Base-by-base conservation (phyloP, 1,284 basidiomycete genomes). In the Rhodotorula mucilaginosa region DNA sequence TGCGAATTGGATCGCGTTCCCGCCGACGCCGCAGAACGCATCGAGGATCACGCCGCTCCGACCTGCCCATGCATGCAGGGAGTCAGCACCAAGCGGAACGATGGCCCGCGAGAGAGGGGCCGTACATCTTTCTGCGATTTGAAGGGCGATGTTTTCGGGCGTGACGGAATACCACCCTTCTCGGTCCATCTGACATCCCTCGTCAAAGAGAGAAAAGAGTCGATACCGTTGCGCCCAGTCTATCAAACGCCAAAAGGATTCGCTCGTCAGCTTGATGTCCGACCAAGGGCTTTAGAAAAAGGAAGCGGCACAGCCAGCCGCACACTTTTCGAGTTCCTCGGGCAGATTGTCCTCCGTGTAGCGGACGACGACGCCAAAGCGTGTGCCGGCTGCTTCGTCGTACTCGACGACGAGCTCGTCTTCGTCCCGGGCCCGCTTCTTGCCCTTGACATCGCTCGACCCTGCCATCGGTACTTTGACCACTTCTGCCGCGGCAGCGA, bases 111-210 rank as follows among this genome's bases (percentile, higher is more conserved):
- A 58, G 21, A 48, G 34, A 18, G 23, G 3, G 66, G 0, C 81
- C 72, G 88, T 88, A 77, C 90, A 94, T 44, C 95, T 84, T 74
- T 93, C 89, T 0, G 97, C 96, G 61, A 97, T 97, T 79, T 94
- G 93, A 71, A 87, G 83, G 5, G 96, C 97, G 23, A 99, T 89
- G 49, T 86, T 85, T 79, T 99, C 95, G 0, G 97, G 96, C 0
- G 97, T 99, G 66, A 99, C 89, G 70, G 92, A 94, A 82, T 90
- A 99, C 97, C 97, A 99, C 5, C 94, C 95, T 81, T 91, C 61
- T 29, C 76, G 68, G 75, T 85, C 84, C 67, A 85, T 79, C 1
- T 83, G 79, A 61, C 84, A 79, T 2, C 83, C 82, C n/a, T 87
- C 81, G 63, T 89, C 87, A 79, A 94, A 97, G 23, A 87, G 82